Conservation (phyloP, 805 yeast genomes). For the Metschnikowia bowlesiae region DNA sequence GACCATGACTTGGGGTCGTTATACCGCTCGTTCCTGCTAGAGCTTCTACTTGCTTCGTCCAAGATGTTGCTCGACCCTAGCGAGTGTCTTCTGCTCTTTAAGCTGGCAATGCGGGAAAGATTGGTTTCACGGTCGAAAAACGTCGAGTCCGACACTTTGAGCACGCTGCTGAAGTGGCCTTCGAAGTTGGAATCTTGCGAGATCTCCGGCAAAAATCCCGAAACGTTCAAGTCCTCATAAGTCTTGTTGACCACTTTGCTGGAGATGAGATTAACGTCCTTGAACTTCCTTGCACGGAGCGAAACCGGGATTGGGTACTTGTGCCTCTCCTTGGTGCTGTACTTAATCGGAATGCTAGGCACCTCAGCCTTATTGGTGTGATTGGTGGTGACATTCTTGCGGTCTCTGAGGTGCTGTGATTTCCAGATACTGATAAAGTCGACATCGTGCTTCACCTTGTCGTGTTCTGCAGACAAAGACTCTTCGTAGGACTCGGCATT, state of each 20-base stretch:
- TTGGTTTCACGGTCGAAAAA: slow-evolving; percentile 1
- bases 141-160: slow-evolving; percentile 7
- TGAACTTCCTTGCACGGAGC: slow-evolving; percentile 29
- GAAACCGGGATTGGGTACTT: slow-evolving; percentile 24
- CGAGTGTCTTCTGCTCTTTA: slow-evolving; percentile 1
- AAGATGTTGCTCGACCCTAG: slow-evolving; percentile 1
- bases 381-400: background rate
- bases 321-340: slow-evolving; percentile 12
- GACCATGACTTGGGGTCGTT: background rate
- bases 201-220: slow-evolving; percentile 43
- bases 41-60: background rate
- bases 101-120: slow-evolving; percentile 2
- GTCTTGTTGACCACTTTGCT: slow-evolving; percentile 42
- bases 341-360: background rate
- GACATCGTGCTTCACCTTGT: slow-evolving; percentile 24
- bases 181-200: slow-evolving; percentile 48
- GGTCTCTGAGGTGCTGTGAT: slow-evolving; percentile 25
- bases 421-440: slow-evolving; percentile 42
- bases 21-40: background rate
- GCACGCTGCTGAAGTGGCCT: slow-evolving; percentile 36
- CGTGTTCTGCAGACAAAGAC: slow-evolving; percentile 40
- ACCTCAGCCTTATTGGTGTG: background rate
- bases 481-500: slow-evolving; percentile 29
- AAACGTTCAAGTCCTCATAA: slow-evolving; percentile 37
- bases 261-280: slow-evolving; percentile 40